phyloP scores from a whole-genome alignment of 2,329 filamentous ascomycete species.

The Zymoseptoria brevis region DNA sequence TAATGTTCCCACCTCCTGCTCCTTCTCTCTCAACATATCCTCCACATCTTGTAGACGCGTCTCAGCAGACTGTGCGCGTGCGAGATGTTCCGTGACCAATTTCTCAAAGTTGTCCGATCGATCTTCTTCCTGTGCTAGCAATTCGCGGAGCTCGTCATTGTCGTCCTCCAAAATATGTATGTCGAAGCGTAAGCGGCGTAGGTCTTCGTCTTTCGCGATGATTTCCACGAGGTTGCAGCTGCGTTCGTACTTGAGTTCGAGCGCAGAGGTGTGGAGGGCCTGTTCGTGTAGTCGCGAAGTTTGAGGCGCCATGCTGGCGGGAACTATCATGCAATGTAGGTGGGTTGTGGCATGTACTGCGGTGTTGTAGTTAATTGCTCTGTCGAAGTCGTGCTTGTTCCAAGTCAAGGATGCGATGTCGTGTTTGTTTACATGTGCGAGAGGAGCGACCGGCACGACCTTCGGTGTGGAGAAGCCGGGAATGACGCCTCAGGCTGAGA shows the following conservation, averaged over 20 bases:
- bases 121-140: conserved; percentile 53
- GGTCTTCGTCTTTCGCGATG: conserved; percentile 66
- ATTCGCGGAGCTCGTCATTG: conserved; percentile 58
- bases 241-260: conserved; percentile 64
- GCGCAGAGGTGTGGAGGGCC: conserved; percentile 44
- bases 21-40: conserved; percentile 44
- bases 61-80: conserved; percentile 42
- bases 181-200: conserved; percentile 60
- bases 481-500: neutral
- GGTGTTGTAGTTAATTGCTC: neutral
- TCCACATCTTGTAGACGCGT: conserved; percentile 38
- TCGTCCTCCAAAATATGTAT: conserved; percentile 67
- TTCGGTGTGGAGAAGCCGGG: neutral
- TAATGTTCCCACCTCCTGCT: conserved; percentile 49
- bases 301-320: conserved; percentile 17
- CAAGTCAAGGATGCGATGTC: neutral
- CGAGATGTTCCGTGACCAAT: conserved; percentile 41
- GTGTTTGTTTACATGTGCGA: neutral
- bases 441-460: neutral
- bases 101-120: conserved; percentile 50
- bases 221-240: conserved; percentile 57
- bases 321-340: neutral
- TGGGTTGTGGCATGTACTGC: neutral
- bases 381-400: neutral
- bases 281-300: conserved; percentile 36